Evolutionary conservation across 1,139 yeast species (phyloP).

Genomic region (Geotrichum candidum): DNA sequence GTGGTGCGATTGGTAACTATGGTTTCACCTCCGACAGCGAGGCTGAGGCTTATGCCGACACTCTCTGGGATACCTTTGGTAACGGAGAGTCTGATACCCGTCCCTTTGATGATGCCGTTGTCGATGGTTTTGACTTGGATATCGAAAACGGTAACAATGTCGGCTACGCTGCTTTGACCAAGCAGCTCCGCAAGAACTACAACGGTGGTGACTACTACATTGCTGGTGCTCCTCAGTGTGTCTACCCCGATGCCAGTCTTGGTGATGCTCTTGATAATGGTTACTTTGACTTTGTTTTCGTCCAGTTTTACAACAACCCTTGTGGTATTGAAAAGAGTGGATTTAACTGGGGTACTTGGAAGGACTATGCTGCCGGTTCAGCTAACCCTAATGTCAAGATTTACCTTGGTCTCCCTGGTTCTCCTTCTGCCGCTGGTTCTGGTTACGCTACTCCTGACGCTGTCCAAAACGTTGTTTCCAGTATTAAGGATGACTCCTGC

Average conservation of each 20-base stretch:
- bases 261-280: slow-evolving; percentile 59
- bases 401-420: slow-evolving; percentile 69
- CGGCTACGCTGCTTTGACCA: slow-evolving; percentile 50
- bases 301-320: slow-evolving; percentile 89
- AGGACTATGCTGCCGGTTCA: slow-evolving; percentile 57
- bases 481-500: slow-evolving; percentile 28
- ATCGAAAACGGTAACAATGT: slow-evolving; percentile 50
- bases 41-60: slow-evolving; percentile 63
- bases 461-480: slow-evolving; percentile 24
- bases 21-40: slow-evolving; percentile 58
- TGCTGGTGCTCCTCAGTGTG: slow-evolving; percentile 94
- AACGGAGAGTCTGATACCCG: slow-evolving; percentile 57
- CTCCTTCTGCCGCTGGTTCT: slow-evolving; percentile 57
- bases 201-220: slow-evolving; percentile 52
- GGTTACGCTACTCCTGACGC: slow-evolving; percentile 42
- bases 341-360: slow-evolving; percentile 68
- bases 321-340: slow-evolving; percentile 43
- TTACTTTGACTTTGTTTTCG: slow-evolving; percentile 73
- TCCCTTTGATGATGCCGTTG: slow-evolving; percentile 63
- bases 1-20: slow-evolving; percentile 76
- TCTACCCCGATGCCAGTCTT: slow-evolving; percentile 78
- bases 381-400: slow-evolving; percentile 52
- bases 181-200: slow-evolving; percentile 50
- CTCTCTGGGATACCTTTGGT: slow-evolving; percentile 81
- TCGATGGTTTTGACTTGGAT: slow-evolving; percentile 70